Base-by-base conservation (phyloP, 2,329 filamentous ascomycete species). In the Aspergillus ibericus region DNA sequence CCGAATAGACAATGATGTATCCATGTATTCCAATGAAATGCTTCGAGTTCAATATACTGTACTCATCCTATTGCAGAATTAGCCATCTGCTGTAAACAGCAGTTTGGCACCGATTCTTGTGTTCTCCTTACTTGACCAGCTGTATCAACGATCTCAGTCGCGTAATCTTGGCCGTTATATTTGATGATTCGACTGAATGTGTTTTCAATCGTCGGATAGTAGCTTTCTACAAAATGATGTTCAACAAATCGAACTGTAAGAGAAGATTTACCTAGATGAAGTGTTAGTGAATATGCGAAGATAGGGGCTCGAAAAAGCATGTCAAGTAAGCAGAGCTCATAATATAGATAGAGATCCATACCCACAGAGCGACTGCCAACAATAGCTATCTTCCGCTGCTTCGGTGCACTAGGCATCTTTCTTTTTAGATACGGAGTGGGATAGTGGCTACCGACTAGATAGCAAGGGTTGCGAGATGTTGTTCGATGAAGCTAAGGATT, bases 11-110 rank as follows among this genome's bases (percentile, higher is more conserved):
- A 60, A 99, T 89, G 85, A 99, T 92, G 77, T 98, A 99, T 58
- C 95, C 95, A 80, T 99, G 95, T 66, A 98, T 98, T 63, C 95
- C 95, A 75, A 99, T 98, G 71, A 98, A 98, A 75, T 98, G 93
- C 81, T 98, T 98, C 63, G 91, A 96, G 78, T 97, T 98, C 62
- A 99, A 83, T 65, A 98, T 97, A 73, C 91, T 96, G 82, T 99
- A 99, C 78, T 99, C 95, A 81, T 99, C 95, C 89, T 95, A 72
- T 59, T 57, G 46, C 18, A 58, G 53, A 20, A 64, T 66, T 59
- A 66, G 64, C 63, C 22, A 40, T 13, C 13, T 9, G 13, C 25
- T 3, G n/a, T 15, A 15, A n/a, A 18, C 25, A 16, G 6, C 6
- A 32, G 61, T 61, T 38, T 36, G 4, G 42, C 20, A 36, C 15